Evolutionary conservation across 1,139 yeast genomes (phyloP).

Genomic region (Zygoascus meyerae): DNA sequence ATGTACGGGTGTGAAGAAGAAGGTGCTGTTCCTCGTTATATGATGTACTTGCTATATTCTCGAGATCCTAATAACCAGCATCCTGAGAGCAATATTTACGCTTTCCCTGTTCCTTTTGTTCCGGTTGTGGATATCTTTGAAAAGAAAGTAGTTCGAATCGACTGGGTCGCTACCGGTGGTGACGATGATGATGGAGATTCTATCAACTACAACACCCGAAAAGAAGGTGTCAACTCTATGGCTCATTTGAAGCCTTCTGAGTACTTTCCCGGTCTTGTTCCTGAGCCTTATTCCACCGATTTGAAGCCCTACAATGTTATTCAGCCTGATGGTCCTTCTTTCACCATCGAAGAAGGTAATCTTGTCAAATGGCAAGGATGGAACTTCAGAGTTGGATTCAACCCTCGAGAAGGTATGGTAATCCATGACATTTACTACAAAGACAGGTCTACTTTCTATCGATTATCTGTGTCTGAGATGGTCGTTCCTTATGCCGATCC

Average conservation of each 20-base stretch:
- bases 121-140: slow-evolving; percentile 73
- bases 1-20: slow-evolving; percentile 79
- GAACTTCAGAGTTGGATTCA: slow-evolving; percentile 73
- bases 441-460: slow-evolving; percentile 75
- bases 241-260: slow-evolving; percentile 63
- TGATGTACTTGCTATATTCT: slow-evolving; percentile 70
- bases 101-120: slow-evolving; percentile 75
- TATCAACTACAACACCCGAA: slow-evolving; percentile 38
- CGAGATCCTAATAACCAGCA: slow-evolving; percentile 56
- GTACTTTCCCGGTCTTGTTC: slow-evolving; percentile 44
- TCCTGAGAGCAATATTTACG: slow-evolving; percentile 76
- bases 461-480: slow-evolving; percentile 80
- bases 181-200: slow-evolving; percentile 48
- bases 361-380: slow-evolving; percentile 79
- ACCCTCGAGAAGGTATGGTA: slow-evolving; percentile 80
- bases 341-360: slow-evolving; percentile 59
- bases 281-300: slow-evolving; percentile 36
- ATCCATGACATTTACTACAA: slow-evolving; percentile 71
- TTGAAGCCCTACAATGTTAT: slow-evolving; percentile 69
- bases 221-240: slow-evolving; percentile 55
- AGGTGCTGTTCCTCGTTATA: slow-evolving; percentile 64
- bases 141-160: slow-evolving; percentile 64
- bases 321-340: slow-evolving; percentile 88
- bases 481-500: slow-evolving; percentile 92
- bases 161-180: slow-evolving; percentile 58